Evolutionary conservation across 257 asterid species (phyloP).

Genomic region (Parsonsia alboflavescens): DNA sequence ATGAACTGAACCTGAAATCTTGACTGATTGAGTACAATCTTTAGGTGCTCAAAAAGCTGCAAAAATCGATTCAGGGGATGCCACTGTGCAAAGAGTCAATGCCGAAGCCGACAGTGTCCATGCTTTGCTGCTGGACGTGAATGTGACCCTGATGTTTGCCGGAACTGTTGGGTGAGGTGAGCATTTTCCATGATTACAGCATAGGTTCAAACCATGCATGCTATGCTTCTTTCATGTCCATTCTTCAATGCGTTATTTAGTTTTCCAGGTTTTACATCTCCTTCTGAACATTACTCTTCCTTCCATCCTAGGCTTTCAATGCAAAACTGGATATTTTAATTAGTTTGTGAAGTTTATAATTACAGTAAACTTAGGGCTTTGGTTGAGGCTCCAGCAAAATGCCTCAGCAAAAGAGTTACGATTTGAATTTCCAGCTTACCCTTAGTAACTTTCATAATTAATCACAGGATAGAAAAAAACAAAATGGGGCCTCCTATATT

Average conservation of each 20-base stretch:
- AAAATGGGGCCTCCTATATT: not conserved
- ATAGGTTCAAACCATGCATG: not conserved
- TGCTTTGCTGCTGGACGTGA: conserved; percentile 99
- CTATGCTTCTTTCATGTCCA: not conserved
- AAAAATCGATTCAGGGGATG: conserved; percentile 98
- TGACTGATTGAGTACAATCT: conserved; percentile 10
- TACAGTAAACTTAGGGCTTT: not conserved
- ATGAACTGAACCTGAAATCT: not conserved
- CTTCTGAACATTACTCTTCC: conserved; percentile 2
- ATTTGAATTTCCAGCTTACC: not conserved
- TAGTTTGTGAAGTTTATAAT: not conserved
- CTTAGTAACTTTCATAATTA: not conserved
- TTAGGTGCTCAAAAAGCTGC: conserved; percentile 92
- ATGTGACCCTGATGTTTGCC: conserved; percentile 99
- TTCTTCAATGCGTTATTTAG: not conserved
- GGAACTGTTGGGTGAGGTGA: conserved; percentile 98
- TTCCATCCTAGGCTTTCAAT: not conserved
- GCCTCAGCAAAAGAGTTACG: not conserved
- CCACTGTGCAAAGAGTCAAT: conserved; percentile 98
- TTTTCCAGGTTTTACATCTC: not conserved
- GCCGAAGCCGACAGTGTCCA: conserved; percentile 98
- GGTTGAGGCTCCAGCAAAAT: not conserved
- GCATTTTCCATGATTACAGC: conserved; percentile 7
- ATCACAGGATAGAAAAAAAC: not conserved
- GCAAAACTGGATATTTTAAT: not conserved